Conservation (phyloP, 2,329 filamentous ascomycete genomes). For the Penicillium thymicola region DNA sequence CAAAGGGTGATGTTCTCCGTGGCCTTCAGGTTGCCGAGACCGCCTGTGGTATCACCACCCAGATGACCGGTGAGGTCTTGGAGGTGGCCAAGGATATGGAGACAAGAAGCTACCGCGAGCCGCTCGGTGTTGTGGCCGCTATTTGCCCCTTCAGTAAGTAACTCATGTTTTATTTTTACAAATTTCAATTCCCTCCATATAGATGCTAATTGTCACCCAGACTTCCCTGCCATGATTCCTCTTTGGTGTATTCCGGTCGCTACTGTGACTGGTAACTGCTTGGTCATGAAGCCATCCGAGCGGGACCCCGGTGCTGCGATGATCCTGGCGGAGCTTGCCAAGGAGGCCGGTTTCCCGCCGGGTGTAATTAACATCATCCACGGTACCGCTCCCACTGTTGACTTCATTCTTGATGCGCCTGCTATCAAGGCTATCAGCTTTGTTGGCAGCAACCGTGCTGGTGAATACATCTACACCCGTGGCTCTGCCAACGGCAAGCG, state of each 20-base stretch:
- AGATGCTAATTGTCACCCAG: conserved; percentile 34
- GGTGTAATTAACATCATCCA: conserved; percentile 67
- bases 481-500: conserved; percentile 69
- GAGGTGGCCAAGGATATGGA: conserved; percentile 70
- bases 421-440: conserved; percentile 67
- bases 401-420: conserved; percentile 67
- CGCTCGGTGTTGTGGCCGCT: conserved; percentile 61
- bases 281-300: conserved; percentile 65
- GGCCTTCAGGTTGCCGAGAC: conserved; percentile 66
- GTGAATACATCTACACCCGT: conserved; percentile 65
- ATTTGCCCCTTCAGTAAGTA: conserved; percentile 64
- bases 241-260: conserved; percentile 65
- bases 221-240: conserved; percentile 70
- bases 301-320: conserved; percentile 63
- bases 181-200: not conserved
- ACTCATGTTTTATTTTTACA: no score
- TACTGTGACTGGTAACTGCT: conserved; percentile 62
- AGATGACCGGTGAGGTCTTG: conserved; percentile 63
- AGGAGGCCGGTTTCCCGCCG: conserved; percentile 62
- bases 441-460: conserved; percentile 65
- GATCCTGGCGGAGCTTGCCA: conserved; percentile 63
- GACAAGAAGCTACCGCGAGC: conserved; percentile 63
- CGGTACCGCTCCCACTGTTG: conserved; percentile 61
- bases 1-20: conserved; percentile 63
- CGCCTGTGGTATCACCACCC: conserved; percentile 64